Evolutionary conservation across 1,284 basidiomycete genomes (phyloP).

Genomic region (Wallemia ichthyophaga): DNA sequence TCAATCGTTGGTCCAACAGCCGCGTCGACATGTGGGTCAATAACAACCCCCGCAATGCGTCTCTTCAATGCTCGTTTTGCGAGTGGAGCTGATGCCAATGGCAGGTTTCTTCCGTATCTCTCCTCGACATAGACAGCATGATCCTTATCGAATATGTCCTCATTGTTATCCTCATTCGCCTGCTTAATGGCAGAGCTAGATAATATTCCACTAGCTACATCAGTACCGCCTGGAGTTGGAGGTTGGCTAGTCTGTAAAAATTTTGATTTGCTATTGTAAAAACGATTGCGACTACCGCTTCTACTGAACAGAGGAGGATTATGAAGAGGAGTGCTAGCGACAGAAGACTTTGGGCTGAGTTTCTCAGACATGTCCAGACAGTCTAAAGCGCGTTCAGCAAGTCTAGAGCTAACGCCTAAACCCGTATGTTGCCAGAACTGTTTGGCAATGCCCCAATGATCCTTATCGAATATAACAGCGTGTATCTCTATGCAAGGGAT

Average conservation of each 20-base stretch:
- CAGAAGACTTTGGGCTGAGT: slow-evolving; percentile 2
- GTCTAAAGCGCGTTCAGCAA: slow-evolving; percentile 47
- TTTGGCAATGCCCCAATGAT: slow-evolving; percentile 40
- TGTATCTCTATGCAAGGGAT: slow-evolving; percentile 27
- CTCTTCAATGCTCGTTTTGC: slow-evolving; percentile 64
- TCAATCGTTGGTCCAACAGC: slow-evolving; percentile 3
- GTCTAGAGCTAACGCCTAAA: slow-evolving; percentile 56
- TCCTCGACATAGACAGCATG: slow-evolving; percentile 44
- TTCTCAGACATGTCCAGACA: slow-evolving; percentile 3
- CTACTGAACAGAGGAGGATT: background rate
- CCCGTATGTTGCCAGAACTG: slow-evolving; percentile 93
- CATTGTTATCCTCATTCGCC: slow-evolving; percentile 11
- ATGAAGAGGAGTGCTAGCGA: slow-evolving; percentile 13
- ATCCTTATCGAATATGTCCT: slow-evolving; percentile 17
- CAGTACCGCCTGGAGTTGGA: background rate
- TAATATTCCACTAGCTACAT: background rate
- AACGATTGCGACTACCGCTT: slow-evolving; percentile 4
- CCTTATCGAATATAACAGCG: slow-evolving; percentile 44
- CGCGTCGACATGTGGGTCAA: slow-evolving; percentile 25
- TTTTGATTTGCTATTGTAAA: slow-evolving; percentile 5
- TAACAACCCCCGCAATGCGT: slow-evolving; percentile 60
- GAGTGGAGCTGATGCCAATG: slow-evolving; percentile 33
- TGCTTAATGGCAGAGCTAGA: background rate
- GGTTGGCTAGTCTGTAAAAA: background rate
- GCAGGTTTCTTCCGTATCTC: slow-evolving; percentile 77